Evolutionary conservation across 192 early-diverging fungal genomes (phyloP), one percentile per base, ranked within the genome.

Genomic region (Umbelopsis isabellina): DNA sequence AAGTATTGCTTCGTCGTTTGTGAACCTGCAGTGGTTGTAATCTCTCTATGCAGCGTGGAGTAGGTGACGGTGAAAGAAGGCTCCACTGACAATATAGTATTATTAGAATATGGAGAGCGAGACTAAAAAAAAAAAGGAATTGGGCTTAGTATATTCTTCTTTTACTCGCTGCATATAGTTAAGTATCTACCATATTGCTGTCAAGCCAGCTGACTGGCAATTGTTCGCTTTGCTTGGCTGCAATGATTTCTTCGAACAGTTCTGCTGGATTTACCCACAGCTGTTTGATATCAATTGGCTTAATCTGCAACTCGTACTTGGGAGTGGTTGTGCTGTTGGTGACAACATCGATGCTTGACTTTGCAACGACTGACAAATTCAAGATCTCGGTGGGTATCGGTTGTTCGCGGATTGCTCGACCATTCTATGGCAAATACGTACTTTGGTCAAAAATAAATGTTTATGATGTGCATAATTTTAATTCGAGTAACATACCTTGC

Each of bases 161-260:
- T 33, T 64, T 18, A 20, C 33, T 20, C 27, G 33, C 23, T 23
- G 51, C 12, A 23, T 5, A 25, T 12, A 52, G 37, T 41, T 37
- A 25, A 21, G 21, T 6, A 37, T 65, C 70, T 65, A 76, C 72
- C 69, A 68, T 79, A 33, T 86, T 84, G 73, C 86, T 91, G 61
- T 93, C 91, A 12, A 92, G 76, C 92, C 90, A 92, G 9, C 55
- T 65, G 44, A 75, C 46, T 1, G 67, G 25, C 20, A 48, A 46
- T 12, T 61, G 25, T 13, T 61, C 30, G 33, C 16, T 61, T 12
- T 27, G 16, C 3, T 46, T 41, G 15, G 53, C 52, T 10, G 74
- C 45, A 21, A 78, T 27, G 8, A 78, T 20, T 27, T 78, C 76
- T 21, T 78, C 76, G 0, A 69, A 68, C 8, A 73, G 46, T 12